Percentiles rank a stretch among this genome's conserved stretches.
These are phyloP conservation scores for Eurotiales sp. DNA, from an alignment of 2,329 filamentous ascomycete genomes.

Conservation along the genomic window DNA sequence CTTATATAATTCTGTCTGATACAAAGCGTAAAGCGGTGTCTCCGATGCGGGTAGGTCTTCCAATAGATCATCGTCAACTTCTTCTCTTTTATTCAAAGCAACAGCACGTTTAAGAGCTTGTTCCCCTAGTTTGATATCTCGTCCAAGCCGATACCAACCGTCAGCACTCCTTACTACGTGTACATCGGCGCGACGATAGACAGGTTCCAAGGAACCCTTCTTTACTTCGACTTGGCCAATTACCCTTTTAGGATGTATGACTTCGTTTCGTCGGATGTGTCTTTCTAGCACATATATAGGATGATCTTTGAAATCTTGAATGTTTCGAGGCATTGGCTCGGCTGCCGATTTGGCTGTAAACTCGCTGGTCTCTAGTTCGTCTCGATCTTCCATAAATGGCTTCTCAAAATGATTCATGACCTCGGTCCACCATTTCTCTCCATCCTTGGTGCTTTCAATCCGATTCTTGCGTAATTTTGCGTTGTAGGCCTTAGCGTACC, in stretches of 20 bases:
- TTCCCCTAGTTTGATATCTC: conserved; percentile 72
- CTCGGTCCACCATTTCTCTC: conserved; percentile 54
- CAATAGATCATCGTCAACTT: conserved; percentile 35
- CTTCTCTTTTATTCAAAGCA: conserved; percentile 37
- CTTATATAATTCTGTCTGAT: conserved; percentile 66
- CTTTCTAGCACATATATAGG: conserved; percentile 79
- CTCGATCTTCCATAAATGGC: conserved; percentile 57
- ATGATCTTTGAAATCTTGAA: conserved; percentile 84
- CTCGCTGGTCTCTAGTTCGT: conserved; percentile 79
- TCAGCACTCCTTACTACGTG: conserved; percentile 72
- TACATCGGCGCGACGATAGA: conserved; percentile 81
- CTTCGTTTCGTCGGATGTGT: conserved; percentile 78
- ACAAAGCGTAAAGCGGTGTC: conserved; percentile 56
- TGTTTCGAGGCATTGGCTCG: conserved; percentile 81
- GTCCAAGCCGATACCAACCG: conserved; percentile 85
- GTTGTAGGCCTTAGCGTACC: conserved; percentile 84
- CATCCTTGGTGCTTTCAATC: conserved; percentile 64
- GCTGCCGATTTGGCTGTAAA: conserved; percentile 65
- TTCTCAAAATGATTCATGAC: conserved; percentile 41
- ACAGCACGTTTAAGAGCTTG: conserved; percentile 75
- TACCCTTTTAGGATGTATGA: conserved; percentile 67
- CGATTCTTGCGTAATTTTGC: conserved; percentile 80
- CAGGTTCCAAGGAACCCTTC: conserved; percentile 62
- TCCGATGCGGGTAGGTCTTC: conserved; percentile 49
- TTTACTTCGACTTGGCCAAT: conserved; percentile 70